Base-by-base conservation (phyloP, 2,329 filamentous ascomycete species). In the Hymenoscyphus salicellus region DNA sequence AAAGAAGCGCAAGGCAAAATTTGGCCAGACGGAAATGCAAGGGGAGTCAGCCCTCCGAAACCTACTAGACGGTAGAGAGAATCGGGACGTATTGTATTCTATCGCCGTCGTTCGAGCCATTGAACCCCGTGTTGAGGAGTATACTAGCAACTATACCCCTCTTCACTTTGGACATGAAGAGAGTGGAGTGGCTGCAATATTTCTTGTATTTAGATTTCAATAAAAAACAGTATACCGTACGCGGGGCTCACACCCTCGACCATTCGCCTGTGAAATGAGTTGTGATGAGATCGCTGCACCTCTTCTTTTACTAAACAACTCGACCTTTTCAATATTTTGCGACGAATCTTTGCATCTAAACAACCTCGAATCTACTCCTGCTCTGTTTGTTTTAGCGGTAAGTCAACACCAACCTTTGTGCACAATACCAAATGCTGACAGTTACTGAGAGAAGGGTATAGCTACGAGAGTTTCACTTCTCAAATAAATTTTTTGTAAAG, bases 71-170 rank as follows among this genome's bases (percentile, higher is more conserved):
- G 89, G 89, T 58, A 85, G 89, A 28, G 93, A 97, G 78, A 95
- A 94, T 72, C 87, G 93, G 61, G 93, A 97, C 75, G 89, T 97
- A 20, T 85, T 97, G 63, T 97, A 97, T 78, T 95, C 91, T 0
- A 89, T 97, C 69, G 91, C 91, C 8, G 86, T 96, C 63, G 87
- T 90, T 17, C 87, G 92, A 30, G 87, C 93, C 67, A 82, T 93
- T 59, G 88, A 90, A 56, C 86, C 87, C 36, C 85, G 87, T 56
- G 86, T 84, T 72, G 84, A 84, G 16, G 80, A 86, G 11, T 84
- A 83, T 68, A 85, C 85, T 36, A 84, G 84, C 68, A 83, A 79
- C 65, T 80, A 83, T 28, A 78, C 84, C 7, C 83, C 85, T 0
- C 81, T 84, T 57, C 85, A 87, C 64, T 79, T 87, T 5, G 87